Evolutionary conservation across 345 rosid genomes (phyloP), one percentile per base, ranked within the genome.

Genomic region (Triadica sebifera): DNA sequence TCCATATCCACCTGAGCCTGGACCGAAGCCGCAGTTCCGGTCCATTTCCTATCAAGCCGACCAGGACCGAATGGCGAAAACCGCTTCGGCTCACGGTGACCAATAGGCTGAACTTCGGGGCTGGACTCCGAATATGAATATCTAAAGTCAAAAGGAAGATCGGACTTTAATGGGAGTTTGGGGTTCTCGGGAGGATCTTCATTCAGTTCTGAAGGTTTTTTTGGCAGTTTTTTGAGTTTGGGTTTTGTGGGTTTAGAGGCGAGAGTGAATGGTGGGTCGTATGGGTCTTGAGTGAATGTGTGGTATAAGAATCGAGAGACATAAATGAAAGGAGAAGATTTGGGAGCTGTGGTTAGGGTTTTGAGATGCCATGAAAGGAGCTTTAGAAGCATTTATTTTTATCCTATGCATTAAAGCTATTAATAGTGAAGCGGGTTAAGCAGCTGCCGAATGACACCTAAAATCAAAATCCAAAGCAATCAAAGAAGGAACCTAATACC

Each of bases 51-150:
- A 65, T 89, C 90, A 12, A 94, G 84, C 69, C 92, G 89, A 22
- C 96, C 92, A 0, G 97, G 98, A 13, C 98, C 97, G 57, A 94
- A 92, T 0, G 96, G 98, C 65, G 96, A 92, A 79, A 94, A 94
- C 71, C 94, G 84, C 76, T 88, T 93, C 47, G 97, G 91, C 74
- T 94, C 97, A 3, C 98, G 93, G 72, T 71, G 92, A 60, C 97
- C 94, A 51, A 92, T 88, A 38, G 96, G 97, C 73, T 87, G 75
- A 49, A 85, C 67, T 0, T 37, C 79, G 3, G 90, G 87, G 67
- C 86, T 80, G 41, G 87, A 72, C 87, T 94, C 96, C 10, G 98
- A 89, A 69, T 94, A 94, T 2, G 98, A 88, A 80, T 90, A 85
- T 53, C 87, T 80, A 78, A 92, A 94, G 78, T 92, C 96, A 78